Percentiles rank a stretch among this genome's conserved stretches.
Conservation (phyloP, 83 land plant species). For the Diphasiastrum complanatum region DNA sequence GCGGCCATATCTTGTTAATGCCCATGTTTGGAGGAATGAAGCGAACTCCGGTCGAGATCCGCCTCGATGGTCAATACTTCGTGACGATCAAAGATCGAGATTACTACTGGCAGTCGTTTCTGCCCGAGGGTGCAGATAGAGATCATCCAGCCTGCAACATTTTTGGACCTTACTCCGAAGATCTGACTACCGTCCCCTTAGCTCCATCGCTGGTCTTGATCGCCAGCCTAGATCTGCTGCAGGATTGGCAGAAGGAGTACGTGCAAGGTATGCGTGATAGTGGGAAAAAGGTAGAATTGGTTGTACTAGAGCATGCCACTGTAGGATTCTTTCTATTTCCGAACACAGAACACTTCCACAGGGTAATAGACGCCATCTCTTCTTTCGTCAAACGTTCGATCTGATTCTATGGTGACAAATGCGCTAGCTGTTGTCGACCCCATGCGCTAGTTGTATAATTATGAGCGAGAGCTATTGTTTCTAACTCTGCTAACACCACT, state of each 20-base stretch:
- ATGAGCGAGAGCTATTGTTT: too few species aligned
- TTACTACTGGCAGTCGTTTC: constrained; percentile 79
- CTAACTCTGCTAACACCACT: too few species aligned
- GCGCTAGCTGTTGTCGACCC: too few species aligned
- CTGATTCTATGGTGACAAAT: too few species aligned
- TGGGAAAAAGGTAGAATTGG: constrained; percentile 50
- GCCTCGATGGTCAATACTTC: constrained; percentile 74
- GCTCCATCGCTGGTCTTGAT: constrained; percentile 62
- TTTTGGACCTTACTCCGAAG: constrained; percentile 47
- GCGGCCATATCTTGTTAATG: constrained; percentile 57
- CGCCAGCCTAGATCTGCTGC: constrained; percentile 57
- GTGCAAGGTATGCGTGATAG: constrained; percentile 45
- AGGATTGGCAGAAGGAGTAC: constrained; percentile 68
- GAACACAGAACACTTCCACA: constrained; percentile 55
- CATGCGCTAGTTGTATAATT: too few species aligned
- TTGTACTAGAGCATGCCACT: constrained; percentile 56
- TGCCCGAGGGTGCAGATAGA: constrained; percentile 58
- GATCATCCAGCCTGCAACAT: constrained; percentile 81
- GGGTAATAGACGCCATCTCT: constrained; percentile 54
- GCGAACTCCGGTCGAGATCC: constrained; percentile 52
- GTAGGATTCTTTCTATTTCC: constrained; percentile 79
- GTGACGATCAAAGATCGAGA: constrained; percentile 63
- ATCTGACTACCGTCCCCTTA: constrained; percentile 34
- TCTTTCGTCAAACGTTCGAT: too few species aligned
- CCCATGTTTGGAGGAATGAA: constrained; percentile 73